Base-by-base conservation (phyloP, 2,329 filamentous ascomycete species). In the Fusarium tuaranense region DNA sequence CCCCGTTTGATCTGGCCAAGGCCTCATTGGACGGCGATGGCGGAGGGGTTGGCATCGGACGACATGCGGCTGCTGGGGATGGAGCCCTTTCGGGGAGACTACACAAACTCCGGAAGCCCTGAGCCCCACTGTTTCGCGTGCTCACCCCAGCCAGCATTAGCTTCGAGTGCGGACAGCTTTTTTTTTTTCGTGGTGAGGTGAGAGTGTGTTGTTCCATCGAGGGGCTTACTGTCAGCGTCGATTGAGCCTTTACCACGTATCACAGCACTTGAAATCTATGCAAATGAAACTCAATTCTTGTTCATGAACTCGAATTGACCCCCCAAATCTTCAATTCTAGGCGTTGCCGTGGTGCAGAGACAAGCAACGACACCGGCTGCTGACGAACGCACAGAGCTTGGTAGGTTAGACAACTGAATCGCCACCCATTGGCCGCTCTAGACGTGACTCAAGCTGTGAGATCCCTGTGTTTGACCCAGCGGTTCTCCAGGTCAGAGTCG, bases 361-460 rank as follows among this genome's bases (percentile, higher is more conserved):
- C 48, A 27, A 63, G 38, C 32, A 39, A 62, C 34, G 65, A 63
- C 60, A 67, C 44, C 20, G 34, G 46, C 34, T 41, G 59, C 61
- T 57, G 61, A 65, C 63, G 63, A 61, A 69, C 63, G 59, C 41
- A 63, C 36, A 13, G 62, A 70, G 67, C 66, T 73, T 46, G 64
- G 63, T 67, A 67, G 64, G 58, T 74, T 72, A 51, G 58, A 53
- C 32, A 72, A 55, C 25, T 30, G 41, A 63, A 34, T 53, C 38
- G 36, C 61, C 46, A 51, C 55, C 63, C 64, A 75, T 74, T 74
- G 72, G 72, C 41, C 62, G 60, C 62, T 65, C 55, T 22, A 22
- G 60, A 46, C 55, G 55, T 71, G 72, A 74, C 58, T 74, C 72
- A 73, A 74, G 68, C 67, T 63, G 41, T 44, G 51, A 61, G 62